phyloP scores from a whole-genome alignment of 805 yeast genomes.

The Ogataea corticis region DNA sequence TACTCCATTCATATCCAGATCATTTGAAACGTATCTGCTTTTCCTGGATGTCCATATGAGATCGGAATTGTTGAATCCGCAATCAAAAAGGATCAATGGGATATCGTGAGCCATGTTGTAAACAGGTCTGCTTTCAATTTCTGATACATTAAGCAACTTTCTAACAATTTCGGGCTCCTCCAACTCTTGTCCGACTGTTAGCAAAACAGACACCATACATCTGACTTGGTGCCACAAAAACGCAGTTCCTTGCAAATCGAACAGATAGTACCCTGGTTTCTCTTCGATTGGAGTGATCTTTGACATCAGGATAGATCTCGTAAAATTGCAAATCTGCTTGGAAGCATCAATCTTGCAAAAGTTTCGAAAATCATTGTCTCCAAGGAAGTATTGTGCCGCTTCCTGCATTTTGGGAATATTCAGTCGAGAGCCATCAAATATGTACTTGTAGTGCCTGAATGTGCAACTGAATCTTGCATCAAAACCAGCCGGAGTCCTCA shows the following conservation, averaged over 20 bases:
- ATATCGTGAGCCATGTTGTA: slow-evolving; percentile 89
- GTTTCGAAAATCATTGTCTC: slow-evolving; percentile 88
- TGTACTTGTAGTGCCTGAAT: slow-evolving; percentile 83
- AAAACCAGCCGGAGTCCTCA: slow-evolving; percentile 79
- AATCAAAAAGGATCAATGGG: slow-evolving; percentile 85
- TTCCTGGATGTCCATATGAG: slow-evolving; percentile 62
- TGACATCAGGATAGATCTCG: slow-evolving; percentile 54
- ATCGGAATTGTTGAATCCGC: slow-evolving; percentile 57
- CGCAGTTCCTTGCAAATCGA: slow-evolving; percentile 84
- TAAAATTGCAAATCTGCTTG: slow-evolving; percentile 81
- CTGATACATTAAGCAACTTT: slow-evolving; percentile 57
- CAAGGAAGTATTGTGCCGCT: slow-evolving; percentile 65
- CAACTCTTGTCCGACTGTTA: slow-evolving; percentile 74
- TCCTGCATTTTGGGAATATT: slow-evolving; percentile 65
- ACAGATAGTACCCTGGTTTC: slow-evolving; percentile 50
- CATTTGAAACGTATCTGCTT: slow-evolving; percentile 42
- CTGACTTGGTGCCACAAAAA: slow-evolving; percentile 98
- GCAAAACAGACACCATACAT: slow-evolving; percentile 85
- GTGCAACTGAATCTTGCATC: slow-evolving; percentile 92
- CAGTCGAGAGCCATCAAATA: slow-evolving; percentile 59
- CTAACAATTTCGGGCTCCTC: slow-evolving; percentile 62
- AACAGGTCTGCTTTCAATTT: slow-evolving; percentile 65
- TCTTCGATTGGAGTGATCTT: slow-evolving; percentile 23
- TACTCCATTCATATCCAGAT: slow-evolving; percentile 46
- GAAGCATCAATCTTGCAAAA: slow-evolving; percentile 94